Base-by-base conservation (phyloP, 2,329 filamentous ascomycete species). In the Colletotrichum kahawae region DNA sequence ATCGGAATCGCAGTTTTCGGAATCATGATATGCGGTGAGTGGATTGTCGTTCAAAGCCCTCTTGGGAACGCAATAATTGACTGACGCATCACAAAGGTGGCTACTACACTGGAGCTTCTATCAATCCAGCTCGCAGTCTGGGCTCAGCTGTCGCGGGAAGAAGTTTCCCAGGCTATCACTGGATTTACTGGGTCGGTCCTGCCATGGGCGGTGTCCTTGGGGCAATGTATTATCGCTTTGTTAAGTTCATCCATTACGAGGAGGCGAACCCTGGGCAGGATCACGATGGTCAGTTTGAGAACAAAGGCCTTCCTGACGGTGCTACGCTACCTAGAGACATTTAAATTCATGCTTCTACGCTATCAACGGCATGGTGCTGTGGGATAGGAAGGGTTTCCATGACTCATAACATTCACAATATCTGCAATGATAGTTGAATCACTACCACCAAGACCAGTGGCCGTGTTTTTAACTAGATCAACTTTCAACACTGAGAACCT, bases 1-100 rank as follows among this genome's bases (percentile, higher is more conserved):
- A 94, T 95, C 78, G 94, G 94, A 1, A 83, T 95, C 3, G 87
- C 93, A 0, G 87, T 95, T 63, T 95, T 95, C 81, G 88, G 65
- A 9, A 27, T 67, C 21, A 67, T 67, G 65, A 67, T 67, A 29
- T 36, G 65, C n/a, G 65, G 65, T 95, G 57, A 84, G 84, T 13
- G 83, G 10, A 51, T 51, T n/a, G n/a, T 6, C 43, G 4, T 21
- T 51, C 1, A 21, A 88, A 80, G 81, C 36, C 24, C 5, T 27
- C 24, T 27, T 5, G 5, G 24, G 4, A 27, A 27, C 24, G 24
- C 24, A 27, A 27, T 27, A 5, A 27, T 27, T 27, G 24, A 27
- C 24, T 77, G 9, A 77, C 51, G 18, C 21, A 12, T 27, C n/a
- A 5, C 67, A 82, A 80, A 57, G 84, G 84, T 21, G 85, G 87